Evolutionary conservation across 2,329 filamentous ascomycete species (phyloP).

Genomic region (Cladophialophora exuberans): DNA sequence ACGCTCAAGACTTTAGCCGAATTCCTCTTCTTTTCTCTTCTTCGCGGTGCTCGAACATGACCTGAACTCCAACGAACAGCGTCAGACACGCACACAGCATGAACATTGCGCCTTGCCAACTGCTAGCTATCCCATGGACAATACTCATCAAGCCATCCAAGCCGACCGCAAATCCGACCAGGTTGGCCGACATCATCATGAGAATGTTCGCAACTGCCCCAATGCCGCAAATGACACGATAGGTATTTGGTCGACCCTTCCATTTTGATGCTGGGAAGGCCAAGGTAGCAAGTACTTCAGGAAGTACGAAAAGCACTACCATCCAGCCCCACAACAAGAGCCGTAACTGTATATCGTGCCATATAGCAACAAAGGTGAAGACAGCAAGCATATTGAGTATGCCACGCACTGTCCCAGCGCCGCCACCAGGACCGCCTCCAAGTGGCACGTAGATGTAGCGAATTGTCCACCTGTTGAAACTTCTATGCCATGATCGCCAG

Average conservation of each 20-base stretch:
- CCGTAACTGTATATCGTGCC: conserved; percentile 94
- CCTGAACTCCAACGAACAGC: conserved; percentile 81
- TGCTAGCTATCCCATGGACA: conserved; percentile 72
- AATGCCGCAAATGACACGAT: conserved; percentile 77
- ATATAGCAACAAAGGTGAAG: conserved; percentile 96
- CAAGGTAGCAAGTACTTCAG: conserved; percentile 73
- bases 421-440: conserved; percentile 55
- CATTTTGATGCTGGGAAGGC: conserved; percentile 76
- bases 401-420: conserved; percentile 56
- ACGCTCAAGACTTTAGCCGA: conserved; percentile 72
- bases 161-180: conserved; percentile 93
- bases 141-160: conserved; percentile 83
- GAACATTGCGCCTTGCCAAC: conserved; percentile 76
- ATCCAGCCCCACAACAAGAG: conserved; percentile 97
- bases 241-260: conserved; percentile 69
- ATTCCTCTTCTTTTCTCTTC: conserved; percentile 81
- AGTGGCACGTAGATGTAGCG: conserved; percentile 93
- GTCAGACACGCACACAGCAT: conserved; percentile 70
- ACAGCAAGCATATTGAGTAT: conserved; percentile 78
- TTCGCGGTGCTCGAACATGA: conserved; percentile 97
- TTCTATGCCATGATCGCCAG: conserved; percentile 96
- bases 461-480: conserved; percentile 91
- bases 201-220: conserved; percentile 83
- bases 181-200: conserved; percentile 94
- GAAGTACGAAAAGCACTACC: conserved; percentile 88